Evolutionary conservation across 805 yeast genomes (phyloP).

Genomic region (Wickerhamiella sorbophila): DNA sequence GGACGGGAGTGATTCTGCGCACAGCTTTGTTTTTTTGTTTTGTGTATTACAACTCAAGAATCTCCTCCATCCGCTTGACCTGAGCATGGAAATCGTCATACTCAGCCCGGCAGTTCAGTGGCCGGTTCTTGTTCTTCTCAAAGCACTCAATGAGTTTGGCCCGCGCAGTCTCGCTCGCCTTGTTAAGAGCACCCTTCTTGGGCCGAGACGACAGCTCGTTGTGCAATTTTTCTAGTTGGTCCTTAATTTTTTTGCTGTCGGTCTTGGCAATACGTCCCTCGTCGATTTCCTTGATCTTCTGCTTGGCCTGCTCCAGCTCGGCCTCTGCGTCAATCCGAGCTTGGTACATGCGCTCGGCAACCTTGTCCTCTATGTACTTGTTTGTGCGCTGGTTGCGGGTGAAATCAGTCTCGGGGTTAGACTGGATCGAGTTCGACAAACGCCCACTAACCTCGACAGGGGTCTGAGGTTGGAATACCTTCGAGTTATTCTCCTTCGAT

Average conservation of each 20-base stretch:
- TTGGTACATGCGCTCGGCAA: constrained; percentile 23
- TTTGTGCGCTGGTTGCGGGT: constrained; percentile 24
- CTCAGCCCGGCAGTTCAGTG: constrained; percentile 23
- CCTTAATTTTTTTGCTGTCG: constrained; percentile 15
- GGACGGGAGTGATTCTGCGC: too few relatives aligned
- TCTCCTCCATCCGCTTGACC: constrained; percentile 4
- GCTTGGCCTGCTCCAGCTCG: constrained; percentile 15
- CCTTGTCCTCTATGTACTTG: constrained; percentile 24
- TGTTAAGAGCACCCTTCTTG: constrained; percentile 19
- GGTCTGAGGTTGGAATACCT: constrained; percentile 23
- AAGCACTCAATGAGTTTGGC: constrained; percentile 22
- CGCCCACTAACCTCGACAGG: constrained; percentile 23
- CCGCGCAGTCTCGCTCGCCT: constrained; percentile 20
- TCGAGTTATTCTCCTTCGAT: constrained; percentile 16
- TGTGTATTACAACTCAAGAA: background rate
- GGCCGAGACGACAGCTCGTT: constrained; percentile 22
- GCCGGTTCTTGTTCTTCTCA: constrained; percentile 19
- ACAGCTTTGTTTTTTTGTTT: too few relatives aligned
- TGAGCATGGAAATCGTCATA: constrained; percentile 19
- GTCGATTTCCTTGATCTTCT: constrained; percentile 8
- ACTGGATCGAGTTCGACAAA: constrained; percentile 23
- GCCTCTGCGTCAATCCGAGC: constrained; percentile 21
- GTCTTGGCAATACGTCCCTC: constrained; percentile 12
- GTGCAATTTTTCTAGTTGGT: constrained; percentile 21
- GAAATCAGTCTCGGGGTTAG: constrained; percentile 25